Evolutionary conservation across 192 early-diverging fungal species (phyloP).

Genomic region (Chytriomyces sp.): DNA sequence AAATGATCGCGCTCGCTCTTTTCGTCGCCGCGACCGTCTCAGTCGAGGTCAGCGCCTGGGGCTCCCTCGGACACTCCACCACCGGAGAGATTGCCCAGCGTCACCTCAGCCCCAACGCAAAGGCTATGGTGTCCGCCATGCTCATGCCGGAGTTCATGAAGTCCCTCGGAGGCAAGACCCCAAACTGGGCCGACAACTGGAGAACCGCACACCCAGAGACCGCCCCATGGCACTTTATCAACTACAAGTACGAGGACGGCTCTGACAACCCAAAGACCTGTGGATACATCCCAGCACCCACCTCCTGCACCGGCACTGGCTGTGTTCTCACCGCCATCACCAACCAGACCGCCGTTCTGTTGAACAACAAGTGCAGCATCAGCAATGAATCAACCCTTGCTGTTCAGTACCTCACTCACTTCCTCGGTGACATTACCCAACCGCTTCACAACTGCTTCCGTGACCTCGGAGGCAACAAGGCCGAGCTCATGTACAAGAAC

Average conservation of each 20-base stretch:
- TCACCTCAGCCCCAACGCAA: constrained; percentile 11
- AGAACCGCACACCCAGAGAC: constrained; percentile 6
- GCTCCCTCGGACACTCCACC: constrained; percentile 2
- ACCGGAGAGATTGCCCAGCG: constrained; percentile 16
- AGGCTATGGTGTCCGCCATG: not conserved
- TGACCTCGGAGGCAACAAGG: constrained; percentile 31
- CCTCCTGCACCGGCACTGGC: not conserved
- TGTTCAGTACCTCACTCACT: constrained; percentile 48
- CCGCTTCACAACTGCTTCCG: constrained; percentile 51
- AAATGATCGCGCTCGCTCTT: too few relatives aligned
- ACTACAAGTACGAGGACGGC: not conserved
- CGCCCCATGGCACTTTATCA: constrained; percentile 15
- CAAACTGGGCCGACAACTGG: constrained; percentile 28
- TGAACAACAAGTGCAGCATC: not conserved
- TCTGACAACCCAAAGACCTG: not conserved
- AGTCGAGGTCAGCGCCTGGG: not conserved
- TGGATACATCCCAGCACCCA: not conserved
- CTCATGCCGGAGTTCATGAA: not conserved
- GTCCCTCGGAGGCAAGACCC: constrained; percentile 11
- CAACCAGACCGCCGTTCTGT: constrained; percentile 12
- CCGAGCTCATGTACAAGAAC: constrained; percentile 20
- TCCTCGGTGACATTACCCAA: constrained; percentile 53
- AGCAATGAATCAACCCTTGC: not conserved
- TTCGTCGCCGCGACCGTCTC: not conserved
- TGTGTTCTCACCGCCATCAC: constrained; percentile 34